These are phyloP conservation scores for Fusarium sarcochroum DNA, from an alignment of 2,329 filamentous ascomycete species.

Conservation along the genomic window DNA sequence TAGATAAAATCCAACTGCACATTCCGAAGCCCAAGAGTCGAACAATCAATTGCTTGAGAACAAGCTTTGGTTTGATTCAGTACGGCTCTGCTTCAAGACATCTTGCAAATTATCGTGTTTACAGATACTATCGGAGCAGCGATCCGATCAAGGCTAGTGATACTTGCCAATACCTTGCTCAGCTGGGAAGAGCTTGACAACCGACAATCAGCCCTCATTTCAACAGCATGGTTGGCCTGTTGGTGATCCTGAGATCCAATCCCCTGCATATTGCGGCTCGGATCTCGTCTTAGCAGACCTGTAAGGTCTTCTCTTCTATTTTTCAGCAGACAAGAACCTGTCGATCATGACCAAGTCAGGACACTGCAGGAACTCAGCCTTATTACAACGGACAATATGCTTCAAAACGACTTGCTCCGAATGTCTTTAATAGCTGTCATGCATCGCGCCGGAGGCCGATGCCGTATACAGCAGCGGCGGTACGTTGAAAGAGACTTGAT, in stretches of 20 bases:
- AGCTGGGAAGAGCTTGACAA: constrained; percentile 30
- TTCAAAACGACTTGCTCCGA: constrained; percentile 12
- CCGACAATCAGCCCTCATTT: constrained; percentile 4
- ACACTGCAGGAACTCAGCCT: constrained; percentile 37
- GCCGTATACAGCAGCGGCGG: constrained; percentile 12
- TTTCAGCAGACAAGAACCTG: constrained; percentile 38
- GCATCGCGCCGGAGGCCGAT: constrained; percentile 7
- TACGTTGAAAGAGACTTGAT: constrained; percentile 1
- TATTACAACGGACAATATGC: constrained; percentile 20
- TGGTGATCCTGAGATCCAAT: constrained; percentile 11
- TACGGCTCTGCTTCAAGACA: background rate
- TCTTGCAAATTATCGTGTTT: constrained; percentile 1
- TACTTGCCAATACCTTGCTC: constrained; percentile 22
- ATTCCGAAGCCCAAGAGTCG: background rate
- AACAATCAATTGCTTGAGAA: background rate
- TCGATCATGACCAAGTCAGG: constrained; percentile 38
- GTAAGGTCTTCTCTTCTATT: constrained; percentile 25
- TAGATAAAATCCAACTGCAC: background rate
- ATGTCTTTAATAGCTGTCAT: background rate
- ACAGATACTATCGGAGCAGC: constrained; percentile 8
- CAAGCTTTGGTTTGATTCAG: background rate
- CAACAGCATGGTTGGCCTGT: constrained; percentile 29
- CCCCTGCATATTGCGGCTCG: constrained; percentile 39
- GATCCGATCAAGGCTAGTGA: constrained; percentile 16
- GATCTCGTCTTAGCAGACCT: constrained; percentile 9